These are phyloP conservation scores for Entophlyctis helioformis DNA, from an alignment of 192 early-diverging fungal species.

Conservation along the genomic window DNA sequence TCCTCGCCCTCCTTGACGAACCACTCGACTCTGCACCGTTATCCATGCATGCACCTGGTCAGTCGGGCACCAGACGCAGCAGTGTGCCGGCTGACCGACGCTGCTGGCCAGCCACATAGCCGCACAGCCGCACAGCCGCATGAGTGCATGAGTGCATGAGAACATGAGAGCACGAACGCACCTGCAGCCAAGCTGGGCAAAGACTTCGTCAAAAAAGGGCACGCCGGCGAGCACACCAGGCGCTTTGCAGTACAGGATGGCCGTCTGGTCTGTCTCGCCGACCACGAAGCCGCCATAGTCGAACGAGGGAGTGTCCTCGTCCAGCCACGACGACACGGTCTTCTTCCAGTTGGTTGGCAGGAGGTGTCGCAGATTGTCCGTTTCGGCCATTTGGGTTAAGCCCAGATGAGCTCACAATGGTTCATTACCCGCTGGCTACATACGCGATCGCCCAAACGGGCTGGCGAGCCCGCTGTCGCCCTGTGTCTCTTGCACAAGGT, in stretches of 20 bases:
- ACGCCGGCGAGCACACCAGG: conserved; percentile 68
- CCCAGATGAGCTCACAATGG: too few species aligned
- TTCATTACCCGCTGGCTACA: too few species aligned
- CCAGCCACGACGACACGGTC: conserved; percentile 69
- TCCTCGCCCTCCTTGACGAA: conserved; percentile 62
- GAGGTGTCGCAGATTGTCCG: too few species aligned
- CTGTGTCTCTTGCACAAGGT: too few species aligned
- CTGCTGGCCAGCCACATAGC: background rate
- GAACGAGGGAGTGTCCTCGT: conserved; percentile 94
- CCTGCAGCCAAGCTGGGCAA: conserved; percentile 79
- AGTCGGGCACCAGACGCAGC: too few species aligned
- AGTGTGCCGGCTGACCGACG: too few species aligned
- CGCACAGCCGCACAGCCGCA: too few species aligned
- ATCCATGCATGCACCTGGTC: too few species aligned
- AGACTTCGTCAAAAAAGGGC: conserved; percentile 94
- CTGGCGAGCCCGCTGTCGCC: too few species aligned
- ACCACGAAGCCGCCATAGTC: conserved; percentile 98
- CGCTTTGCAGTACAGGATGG: conserved; percentile 27
- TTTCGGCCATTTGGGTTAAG: too few species aligned
- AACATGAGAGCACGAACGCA: conserved; percentile 8
- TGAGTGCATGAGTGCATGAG: background rate
- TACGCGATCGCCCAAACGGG: too few species aligned
- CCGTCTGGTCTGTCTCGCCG: conserved; percentile 68
- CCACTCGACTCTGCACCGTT: conserved; percentile 67
- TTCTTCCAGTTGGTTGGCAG: conserved; percentile 64